Evolutionary conservation across 495 filamentous ascomycete genomes (phyloP), one percentile per base, ranked within the genome.

Genomic region (Xylaria sp.): DNA sequence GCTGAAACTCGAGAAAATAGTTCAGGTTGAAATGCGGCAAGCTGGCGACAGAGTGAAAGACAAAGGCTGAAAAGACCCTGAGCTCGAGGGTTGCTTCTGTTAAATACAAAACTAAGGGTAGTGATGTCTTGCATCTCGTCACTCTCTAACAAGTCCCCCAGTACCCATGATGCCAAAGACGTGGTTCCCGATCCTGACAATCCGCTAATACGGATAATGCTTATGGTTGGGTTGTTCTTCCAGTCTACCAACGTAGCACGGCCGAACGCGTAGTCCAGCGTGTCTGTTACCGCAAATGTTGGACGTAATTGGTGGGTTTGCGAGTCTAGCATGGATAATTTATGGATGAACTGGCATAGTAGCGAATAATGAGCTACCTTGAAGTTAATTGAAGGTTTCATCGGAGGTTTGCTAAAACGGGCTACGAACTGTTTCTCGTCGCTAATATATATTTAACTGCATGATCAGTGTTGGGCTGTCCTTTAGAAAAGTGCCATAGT

Each of bases 371-470:
- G n/a, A 50, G 46, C 46, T 50, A 50, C 46, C 12, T 50, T 50
- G 6, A 15, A 50, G 46, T 50, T 50, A 50, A 15, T 50, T 50
- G 3, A 15, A 5, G n/a, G 15, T 19, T 50, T 50, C 7, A 17
- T 50, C 46, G 1, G 46, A 50, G 46, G 46, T 0, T 50, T 19
- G 15, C 46, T 15, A 50, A 50, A 50, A 15, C 11, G 46, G 17
- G 46, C n/a, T 50, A 50, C 46, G 46, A 50, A 50, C 46, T 50
- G 46, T 17, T 50, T 50, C 46, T 50, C 46, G 46, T 50, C 46
- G 46, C 46, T 17, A 50, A 15, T 50, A 50, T 50, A 0, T 50
- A 5, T 17, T 50, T 21, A 5, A 50, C 46, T 50, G 46, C 46
- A 19, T 15, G 11, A 17, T 50, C 46, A 50, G 46, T 19, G 46